phyloP scores from a whole-genome alignment of 2,329 filamentous ascomycete genomes.

The Colletotrichum graminicola region DNA sequence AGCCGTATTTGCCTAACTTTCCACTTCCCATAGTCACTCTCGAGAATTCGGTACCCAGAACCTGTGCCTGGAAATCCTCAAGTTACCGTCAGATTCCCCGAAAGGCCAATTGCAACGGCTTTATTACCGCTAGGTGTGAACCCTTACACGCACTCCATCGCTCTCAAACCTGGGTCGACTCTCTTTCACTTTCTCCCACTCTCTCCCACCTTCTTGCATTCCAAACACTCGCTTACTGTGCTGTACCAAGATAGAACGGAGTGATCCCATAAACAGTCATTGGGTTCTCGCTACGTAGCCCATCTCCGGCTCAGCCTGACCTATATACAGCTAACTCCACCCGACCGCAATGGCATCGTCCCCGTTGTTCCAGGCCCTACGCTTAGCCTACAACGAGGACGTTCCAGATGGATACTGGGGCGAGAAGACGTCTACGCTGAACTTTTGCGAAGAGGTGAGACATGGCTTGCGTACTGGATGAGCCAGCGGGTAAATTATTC shows the following conservation, averaged over 20 bases:
- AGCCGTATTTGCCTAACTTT: not conserved
- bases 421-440: slow-evolving; percentile 77
- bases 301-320: not conserved
- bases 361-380: slow-evolving; percentile 30
- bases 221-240: not conserved
- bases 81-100: too few species aligned
- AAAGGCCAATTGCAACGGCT: not conserved
- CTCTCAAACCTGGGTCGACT: not conserved
- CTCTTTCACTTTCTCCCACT: not conserved
- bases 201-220: too few species aligned
- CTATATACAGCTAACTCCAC: too few species aligned
- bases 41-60: not conserved
- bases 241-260: not conserved
- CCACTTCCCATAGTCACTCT: not conserved
- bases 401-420: slow-evolving; percentile 70
- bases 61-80: not conserved
- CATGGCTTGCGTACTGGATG: slow-evolving; percentile 30
- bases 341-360: slow-evolving; percentile 22
- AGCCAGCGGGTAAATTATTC: too few species aligned
- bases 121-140: not conserved
- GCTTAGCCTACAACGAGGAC: slow-evolving; percentile 39
- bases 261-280: not conserved
- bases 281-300: not conserved
- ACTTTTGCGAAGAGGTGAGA: slow-evolving; percentile 83
- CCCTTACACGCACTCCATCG: not conserved